Conservation (phyloP, 2,329 filamentous ascomycete genomes). For the Coniochaeta sp. region DNA sequence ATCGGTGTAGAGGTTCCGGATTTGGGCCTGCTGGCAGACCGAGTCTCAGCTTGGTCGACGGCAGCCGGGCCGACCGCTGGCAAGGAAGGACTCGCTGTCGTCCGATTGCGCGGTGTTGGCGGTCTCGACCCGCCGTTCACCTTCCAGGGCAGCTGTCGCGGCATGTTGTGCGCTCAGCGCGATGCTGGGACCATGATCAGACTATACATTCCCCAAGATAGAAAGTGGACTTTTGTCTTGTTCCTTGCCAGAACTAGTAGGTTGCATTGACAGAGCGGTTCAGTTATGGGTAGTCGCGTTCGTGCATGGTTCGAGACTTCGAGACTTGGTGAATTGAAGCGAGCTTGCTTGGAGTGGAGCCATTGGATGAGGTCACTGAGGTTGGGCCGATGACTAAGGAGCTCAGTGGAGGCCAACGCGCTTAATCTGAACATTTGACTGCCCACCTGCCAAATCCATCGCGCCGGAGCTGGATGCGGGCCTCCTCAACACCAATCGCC, state of each 20-base stretch:
- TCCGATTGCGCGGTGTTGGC: background rate
- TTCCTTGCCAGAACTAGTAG: background rate
- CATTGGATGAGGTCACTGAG: background rate
- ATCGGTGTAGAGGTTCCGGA: background rate
- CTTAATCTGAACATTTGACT: background rate
- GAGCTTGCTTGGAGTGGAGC: background rate
- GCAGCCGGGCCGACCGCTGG: constrained; percentile 6
- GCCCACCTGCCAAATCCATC: background rate
- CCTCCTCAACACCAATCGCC: no score
- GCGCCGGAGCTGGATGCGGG: no score
- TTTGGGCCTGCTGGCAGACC: background rate
- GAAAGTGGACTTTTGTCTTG: no score
- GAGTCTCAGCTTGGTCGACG: background rate
- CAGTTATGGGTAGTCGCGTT: no score
- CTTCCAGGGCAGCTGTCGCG: constrained; percentile 16
- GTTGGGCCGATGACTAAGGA: background rate
- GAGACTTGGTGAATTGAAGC: background rate
- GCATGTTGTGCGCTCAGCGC: constrained; percentile 7
- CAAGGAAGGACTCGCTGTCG: constrained; percentile 3
- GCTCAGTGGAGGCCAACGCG: no score
- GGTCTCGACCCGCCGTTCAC: constrained; percentile 1
- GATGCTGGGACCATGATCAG: background rate
- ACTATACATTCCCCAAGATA: background rate
- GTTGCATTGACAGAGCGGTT: no score
- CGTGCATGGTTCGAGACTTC: background rate